phyloP scores from a whole-genome alignment of 2,329 filamentous ascomycete genomes.

The Sclerotinia minor region DNA sequence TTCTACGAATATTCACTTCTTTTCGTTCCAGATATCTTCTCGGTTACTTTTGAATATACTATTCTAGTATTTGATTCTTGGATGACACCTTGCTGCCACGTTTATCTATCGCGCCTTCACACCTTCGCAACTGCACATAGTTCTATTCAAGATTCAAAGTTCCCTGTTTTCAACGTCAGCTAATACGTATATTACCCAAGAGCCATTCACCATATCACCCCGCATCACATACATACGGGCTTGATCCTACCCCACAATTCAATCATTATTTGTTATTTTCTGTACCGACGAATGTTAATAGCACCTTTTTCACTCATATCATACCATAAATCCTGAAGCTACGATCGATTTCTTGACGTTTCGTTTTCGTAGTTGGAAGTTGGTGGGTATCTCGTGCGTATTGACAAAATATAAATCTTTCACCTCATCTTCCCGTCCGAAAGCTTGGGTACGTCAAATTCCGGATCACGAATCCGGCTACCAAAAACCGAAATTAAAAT shows the following conservation, averaged over 20 bases:
- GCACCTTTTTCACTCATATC: background rate
- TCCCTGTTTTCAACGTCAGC: background rate
- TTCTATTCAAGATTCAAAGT: background rate
- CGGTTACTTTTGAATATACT: background rate
- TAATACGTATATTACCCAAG: background rate
- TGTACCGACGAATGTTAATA: background rate
- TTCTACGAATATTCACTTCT: background rate
- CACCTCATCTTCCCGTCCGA: background rate
- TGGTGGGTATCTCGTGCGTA: too few species aligned
- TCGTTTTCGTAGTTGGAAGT: background rate
- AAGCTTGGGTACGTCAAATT: background rate
- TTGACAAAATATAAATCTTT: too few species aligned
- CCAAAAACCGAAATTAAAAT: too few species aligned
- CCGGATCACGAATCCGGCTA: background rate
- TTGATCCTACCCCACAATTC: constrained; percentile 14
- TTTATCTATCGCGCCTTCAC: background rate
- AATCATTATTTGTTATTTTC: background rate
- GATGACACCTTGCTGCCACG: background rate
- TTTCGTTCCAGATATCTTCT: background rate
- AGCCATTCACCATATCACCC: background rate
- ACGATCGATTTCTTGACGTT: background rate
- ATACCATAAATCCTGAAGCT: background rate
- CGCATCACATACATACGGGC: background rate
- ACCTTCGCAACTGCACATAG: background rate
- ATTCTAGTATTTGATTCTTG: too few species aligned